Percentiles rank a stretch among this genome's conserved stretches.
phyloP scores from a whole-genome alignment of 116 monocot species.

The Posidonia oceanica region DNA sequence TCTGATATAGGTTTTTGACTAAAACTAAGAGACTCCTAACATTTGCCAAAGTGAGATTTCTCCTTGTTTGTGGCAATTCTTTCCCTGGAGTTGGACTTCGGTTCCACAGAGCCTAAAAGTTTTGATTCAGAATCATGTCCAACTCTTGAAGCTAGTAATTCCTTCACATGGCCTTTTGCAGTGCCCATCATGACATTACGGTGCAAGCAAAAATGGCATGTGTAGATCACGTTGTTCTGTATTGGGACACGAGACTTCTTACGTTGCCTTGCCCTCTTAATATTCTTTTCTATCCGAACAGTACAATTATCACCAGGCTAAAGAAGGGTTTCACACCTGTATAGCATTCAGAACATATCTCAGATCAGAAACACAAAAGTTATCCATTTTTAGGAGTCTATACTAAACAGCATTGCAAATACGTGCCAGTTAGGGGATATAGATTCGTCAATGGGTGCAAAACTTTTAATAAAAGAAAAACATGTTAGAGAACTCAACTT shows the following conservation, averaged over 20 bases:
- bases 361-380: too few relatives aligned
- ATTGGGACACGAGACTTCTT: conserved; percentile 10
- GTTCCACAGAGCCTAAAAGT: not conserved
- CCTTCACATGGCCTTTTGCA: conserved; percentile 31
- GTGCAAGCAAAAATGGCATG: conserved; percentile 63
- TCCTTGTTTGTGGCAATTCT: not conserved
- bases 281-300: conserved; percentile 55
- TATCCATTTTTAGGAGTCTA: too few relatives aligned
- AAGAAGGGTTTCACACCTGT: conserved; percentile 77
- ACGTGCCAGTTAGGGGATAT: too few relatives aligned
- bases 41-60: too few relatives aligned
- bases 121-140: not conserved
- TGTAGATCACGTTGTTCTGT: conserved; percentile 61
- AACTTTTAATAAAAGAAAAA: too few relatives aligned
- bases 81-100: not conserved
- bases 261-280: conserved; percentile 11
- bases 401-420: too few relatives aligned
- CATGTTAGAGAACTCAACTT: too few relatives aligned
- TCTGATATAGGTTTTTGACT: not conserved
- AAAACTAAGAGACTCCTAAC: too few relatives aligned
- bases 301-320: conserved; percentile 82
- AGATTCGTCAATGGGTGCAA: too few relatives aligned
- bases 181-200: conserved; percentile 47
- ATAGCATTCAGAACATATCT: too few relatives aligned
- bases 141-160: conserved; percentile 24